Percentiles rank a stretch among this genome's conserved stretches.
phyloP scores from a whole-genome alignment of 306 rosid species.

The Pyrus communis region DNA sequence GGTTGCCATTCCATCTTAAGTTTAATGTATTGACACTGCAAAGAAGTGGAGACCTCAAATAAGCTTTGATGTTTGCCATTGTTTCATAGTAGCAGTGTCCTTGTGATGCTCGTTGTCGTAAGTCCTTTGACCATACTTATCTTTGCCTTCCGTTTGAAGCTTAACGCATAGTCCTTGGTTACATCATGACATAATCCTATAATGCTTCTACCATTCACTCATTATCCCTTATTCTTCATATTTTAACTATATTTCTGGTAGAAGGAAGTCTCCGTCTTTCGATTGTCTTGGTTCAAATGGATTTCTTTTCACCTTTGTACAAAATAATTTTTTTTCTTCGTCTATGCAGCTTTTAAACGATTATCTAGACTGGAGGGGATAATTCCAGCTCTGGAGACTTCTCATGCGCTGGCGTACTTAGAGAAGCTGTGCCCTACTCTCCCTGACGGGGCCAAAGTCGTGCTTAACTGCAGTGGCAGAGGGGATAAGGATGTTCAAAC shows the following conservation, averaged over 20 bases:
- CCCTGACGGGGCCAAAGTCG: slow-evolving; percentile 65
- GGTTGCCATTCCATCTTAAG: background rate
- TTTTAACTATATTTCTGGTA: background rate
- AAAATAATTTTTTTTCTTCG: background rate
- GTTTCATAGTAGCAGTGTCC: background rate
- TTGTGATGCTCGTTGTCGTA: background rate
- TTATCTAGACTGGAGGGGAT: slow-evolving; percentile 86
- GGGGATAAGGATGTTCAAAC: slow-evolving; percentile 98
- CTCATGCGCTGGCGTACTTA: slow-evolving; percentile 86
- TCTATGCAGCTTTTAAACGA: slow-evolving; percentile 68
- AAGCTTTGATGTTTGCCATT: background rate
- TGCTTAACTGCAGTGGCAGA: slow-evolving; percentile 85
- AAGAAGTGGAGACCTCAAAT: background rate
- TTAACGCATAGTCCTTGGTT: background rate
- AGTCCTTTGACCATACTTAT: background rate
- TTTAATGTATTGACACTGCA: background rate
- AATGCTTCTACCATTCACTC: background rate
- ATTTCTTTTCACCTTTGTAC: background rate
- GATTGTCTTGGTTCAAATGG: background rate
- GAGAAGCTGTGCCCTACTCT: slow-evolving; percentile 82
- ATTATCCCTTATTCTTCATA: background rate
- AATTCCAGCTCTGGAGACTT: slow-evolving; percentile 93
- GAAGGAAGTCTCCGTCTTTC: background rate
- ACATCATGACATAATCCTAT: background rate
- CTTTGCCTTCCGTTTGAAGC: background rate